These are phyloP conservation scores for Populus ilicifolia DNA, from an alignment of 345 rosid species.

Conservation along the genomic window DNA sequence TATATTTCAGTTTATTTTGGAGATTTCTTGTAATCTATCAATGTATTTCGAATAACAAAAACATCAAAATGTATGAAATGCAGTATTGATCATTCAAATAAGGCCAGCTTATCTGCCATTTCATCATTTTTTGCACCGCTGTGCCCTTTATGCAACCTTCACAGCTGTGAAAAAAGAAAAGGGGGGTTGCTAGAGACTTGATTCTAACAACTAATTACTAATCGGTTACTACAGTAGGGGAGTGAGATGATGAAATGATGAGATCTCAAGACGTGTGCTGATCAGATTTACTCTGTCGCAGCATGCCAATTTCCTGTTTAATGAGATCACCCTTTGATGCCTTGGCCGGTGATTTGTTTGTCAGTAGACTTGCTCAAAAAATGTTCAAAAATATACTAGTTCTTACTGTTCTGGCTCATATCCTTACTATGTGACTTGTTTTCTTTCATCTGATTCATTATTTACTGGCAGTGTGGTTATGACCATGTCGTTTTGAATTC, in stretches of 20 bases:
- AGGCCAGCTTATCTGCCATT: background rate
- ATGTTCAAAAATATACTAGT: background rate
- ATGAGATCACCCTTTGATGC: background rate
- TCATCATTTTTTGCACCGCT: background rate
- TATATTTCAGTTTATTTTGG: background rate
- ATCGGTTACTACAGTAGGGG: background rate
- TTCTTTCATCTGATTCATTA: background rate
- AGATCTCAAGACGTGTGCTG: background rate
- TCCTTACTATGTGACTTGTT: background rate
- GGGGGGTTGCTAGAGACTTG: background rate
- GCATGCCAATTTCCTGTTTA: background rate
- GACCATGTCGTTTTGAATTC: constrained; percentile 17
- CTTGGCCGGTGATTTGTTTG: background rate
- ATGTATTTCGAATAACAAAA: background rate
- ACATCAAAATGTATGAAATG: background rate
- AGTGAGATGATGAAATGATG: background rate
- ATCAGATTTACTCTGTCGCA: background rate
- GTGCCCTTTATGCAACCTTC: background rate
- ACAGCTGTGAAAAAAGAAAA: background rate
- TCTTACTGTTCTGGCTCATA: background rate
- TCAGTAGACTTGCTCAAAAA: background rate
- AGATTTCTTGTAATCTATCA: background rate
- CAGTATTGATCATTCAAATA: background rate
- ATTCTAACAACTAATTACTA: background rate
- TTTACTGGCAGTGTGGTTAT: constrained; percentile 29